Conservation (phyloP, 257 asterid species). For the Solanum gandarillasii region DNA sequence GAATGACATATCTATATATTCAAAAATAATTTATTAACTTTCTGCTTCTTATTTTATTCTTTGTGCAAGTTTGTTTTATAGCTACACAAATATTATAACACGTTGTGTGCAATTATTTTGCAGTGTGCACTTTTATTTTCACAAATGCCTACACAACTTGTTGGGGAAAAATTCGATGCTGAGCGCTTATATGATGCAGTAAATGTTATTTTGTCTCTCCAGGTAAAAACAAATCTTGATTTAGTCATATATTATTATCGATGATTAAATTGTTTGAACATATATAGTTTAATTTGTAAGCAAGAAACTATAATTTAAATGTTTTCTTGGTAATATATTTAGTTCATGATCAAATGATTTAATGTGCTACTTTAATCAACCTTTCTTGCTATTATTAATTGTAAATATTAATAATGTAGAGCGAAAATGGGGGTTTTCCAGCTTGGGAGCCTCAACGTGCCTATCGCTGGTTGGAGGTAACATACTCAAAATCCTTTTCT, state of each 20-base stretch:
- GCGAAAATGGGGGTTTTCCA: conserved; percentile 38
- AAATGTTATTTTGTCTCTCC: conserved; percentile 34
- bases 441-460: conserved; percentile 56
- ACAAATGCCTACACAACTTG: conserved; percentile 23
- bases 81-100: not conserved
- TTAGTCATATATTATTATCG: not conserved
- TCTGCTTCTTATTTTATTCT: no score
- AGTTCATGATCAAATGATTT: not conserved
- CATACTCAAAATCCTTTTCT: not conserved
- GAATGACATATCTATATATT: not conserved
- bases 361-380: not conserved
- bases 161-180: conserved; percentile 20
- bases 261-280: not conserved
- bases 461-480: conserved; percentile 46
- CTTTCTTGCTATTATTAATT: not conserved
- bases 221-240: conserved; percentile 9
- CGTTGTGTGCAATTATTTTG: not conserved
- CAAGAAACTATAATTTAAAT: not conserved
- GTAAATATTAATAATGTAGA: conserved; percentile 7
- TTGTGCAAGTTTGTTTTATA: not conserved
- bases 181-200: conserved; percentile 38
- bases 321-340: not conserved
- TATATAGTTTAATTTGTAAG: not conserved
- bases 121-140: conserved; percentile 30
- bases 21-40: no score